These are phyloP conservation scores for Chlorokybus atmophyticus DNA, from an alignment of 139 green algal genomes.

Conservation along the genomic window DNA sequence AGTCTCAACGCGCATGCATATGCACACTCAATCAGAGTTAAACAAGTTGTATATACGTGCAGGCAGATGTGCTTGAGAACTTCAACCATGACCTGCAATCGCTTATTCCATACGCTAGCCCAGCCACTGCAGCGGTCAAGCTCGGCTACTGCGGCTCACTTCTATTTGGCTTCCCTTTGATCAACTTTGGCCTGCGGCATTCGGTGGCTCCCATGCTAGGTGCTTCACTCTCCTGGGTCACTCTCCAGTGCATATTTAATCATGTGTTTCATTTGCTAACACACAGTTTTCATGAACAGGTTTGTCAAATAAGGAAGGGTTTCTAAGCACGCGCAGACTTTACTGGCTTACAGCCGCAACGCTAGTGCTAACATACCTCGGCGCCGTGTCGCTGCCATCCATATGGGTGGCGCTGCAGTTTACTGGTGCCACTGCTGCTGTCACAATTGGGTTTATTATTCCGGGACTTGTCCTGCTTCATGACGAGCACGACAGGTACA, in stretches of 20 bases:
- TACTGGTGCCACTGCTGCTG: slow-evolving; percentile 9
- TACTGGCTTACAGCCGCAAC: background rate
- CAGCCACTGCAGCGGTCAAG: slow-evolving; percentile 14
- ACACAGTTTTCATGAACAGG: too few species aligned
- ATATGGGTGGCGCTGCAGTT: slow-evolving; percentile 22
- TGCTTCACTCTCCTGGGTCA: too few species aligned
- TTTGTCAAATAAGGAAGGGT: too few species aligned
- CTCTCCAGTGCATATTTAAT: too few species aligned
- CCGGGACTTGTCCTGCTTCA: slow-evolving; percentile 11
- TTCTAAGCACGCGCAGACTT: too few species aligned
- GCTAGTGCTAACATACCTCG: slow-evolving; percentile 1
- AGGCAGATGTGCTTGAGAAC: slow-evolving; percentile 14
- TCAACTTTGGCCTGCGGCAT: slow-evolving; percentile 17
- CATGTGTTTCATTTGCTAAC: too few species aligned
- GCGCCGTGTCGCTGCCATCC: slow-evolving; percentile 10
- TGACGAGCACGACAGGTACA: too few species aligned
- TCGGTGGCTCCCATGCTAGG: too few species aligned
- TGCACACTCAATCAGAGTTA: too few species aligned
- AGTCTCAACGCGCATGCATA: too few species aligned
- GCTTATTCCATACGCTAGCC: background rate
- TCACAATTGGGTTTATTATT: slow-evolving; percentile 22
- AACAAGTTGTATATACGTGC: too few species aligned
- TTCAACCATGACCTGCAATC: slow-evolving; percentile 5
- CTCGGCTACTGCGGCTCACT: slow-evolving; percentile 14
- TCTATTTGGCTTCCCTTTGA: slow-evolving; percentile 20